Evolutionary conservation across 2,329 filamentous ascomycete species (phyloP).

Genomic region (Ceratocystis huliohia): DNA sequence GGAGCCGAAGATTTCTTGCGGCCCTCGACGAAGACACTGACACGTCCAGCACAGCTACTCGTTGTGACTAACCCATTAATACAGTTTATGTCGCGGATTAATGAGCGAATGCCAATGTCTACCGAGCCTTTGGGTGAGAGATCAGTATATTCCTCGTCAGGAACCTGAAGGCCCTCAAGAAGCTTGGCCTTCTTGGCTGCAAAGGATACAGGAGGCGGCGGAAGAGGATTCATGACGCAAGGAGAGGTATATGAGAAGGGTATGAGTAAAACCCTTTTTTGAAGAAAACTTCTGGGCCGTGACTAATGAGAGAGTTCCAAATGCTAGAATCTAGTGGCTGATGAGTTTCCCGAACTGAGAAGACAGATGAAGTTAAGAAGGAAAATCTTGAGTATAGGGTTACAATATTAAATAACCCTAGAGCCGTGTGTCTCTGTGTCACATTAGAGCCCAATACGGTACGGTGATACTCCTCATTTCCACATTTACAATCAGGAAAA

Average conservation of each 20-base stretch:
- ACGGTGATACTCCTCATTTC: no score
- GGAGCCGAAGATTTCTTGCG: constrained; percentile 30
- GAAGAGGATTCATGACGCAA: constrained; percentile 22
- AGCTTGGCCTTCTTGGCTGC: constrained; percentile 57
- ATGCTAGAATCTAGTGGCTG: background rate
- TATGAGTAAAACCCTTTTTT: background rate
- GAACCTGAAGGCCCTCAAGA: constrained; percentile 53
- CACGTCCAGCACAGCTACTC: constrained; percentile 79
- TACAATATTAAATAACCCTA: background rate
- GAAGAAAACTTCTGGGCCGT: background rate
- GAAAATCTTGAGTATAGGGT: background rate
- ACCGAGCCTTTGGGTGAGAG: constrained; percentile 80
- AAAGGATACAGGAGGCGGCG: constrained; percentile 34
- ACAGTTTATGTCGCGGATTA: constrained; percentile 68
- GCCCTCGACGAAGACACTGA: constrained; percentile 82
- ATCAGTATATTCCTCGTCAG: constrained; percentile 63
- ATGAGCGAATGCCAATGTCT: constrained; percentile 60
- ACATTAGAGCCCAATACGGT: background rate
- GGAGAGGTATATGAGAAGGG: background rate
- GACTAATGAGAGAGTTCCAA: background rate
- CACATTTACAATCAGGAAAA: no score
- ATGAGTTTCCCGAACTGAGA: background rate
- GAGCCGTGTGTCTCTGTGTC: background rate
- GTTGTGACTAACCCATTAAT: constrained; percentile 72
- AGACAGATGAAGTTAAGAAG: background rate